Base-by-base conservation (phyloP, 2,329 filamentous ascomycete genomes). In the Mariannaea elegans region DNA sequence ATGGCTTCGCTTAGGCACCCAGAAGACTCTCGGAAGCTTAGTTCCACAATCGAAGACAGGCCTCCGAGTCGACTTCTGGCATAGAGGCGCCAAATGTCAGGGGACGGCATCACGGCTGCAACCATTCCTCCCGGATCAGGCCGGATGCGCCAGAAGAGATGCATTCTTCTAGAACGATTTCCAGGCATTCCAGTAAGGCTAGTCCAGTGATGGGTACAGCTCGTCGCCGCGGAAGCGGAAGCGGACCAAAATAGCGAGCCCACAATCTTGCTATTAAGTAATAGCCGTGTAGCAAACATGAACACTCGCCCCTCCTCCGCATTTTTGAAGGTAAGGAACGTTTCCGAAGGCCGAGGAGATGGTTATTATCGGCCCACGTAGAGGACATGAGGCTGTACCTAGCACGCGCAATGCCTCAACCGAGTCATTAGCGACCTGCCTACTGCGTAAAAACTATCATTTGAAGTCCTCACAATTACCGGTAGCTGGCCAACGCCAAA, bases 341-440 rank as follows among this genome's bases (percentile, higher is more conserved):
- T 9, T 24, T 39, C 4, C 6, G 36, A 7, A 19, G 10, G 16
- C 14, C 14, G 36, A 39, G 36, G n/a, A 19, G 8, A 8, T 44
- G 44, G 44, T 4, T 46, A 46, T 32, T 31, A 24, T 31, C 41
- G 51, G 32, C 42, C 41, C 31, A 46, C 19, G 19, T 41, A 4
- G 5, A 34, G 27, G 27, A 31, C 7, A 12, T 12, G n/a, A 38
- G 18, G 8, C 34, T 38, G 32, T 36, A n/a, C n/a, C n/a, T n/a
- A n/a, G n/a, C n/a, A n/a, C n/a, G n/a, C n/a, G n/a, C n/a, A n/a
- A 9, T 36, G 14, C n/a, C 14, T 14, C 12, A 4, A 13, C 13
- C 27, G 24, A 52, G 36, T 45, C 42, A 18, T 34, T 44, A 19
- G 14, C 42, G 50, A 54, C 51, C 41, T 54, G 51, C 51, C 51